Conservation (phyloP, 495 filamentous ascomycete species). For the Penicillium pulvis region DNA sequence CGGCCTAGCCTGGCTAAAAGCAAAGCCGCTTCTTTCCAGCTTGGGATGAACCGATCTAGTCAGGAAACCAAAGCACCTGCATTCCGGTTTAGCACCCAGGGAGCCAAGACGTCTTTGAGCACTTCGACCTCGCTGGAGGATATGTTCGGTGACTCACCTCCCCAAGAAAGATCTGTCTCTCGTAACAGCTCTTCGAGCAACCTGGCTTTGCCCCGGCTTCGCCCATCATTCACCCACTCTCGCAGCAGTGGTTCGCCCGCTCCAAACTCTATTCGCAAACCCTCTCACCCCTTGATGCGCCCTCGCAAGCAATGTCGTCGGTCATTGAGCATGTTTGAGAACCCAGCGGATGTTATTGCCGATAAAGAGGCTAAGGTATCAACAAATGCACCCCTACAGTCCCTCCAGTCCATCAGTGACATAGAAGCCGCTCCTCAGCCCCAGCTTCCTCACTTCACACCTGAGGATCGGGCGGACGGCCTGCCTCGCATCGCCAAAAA, state of each 20-base stretch:
- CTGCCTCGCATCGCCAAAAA: constrained; percentile 83
- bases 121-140: constrained; percentile 70
- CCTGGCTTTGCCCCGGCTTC: constrained; percentile 55
- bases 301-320: constrained; percentile 86
- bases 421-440: constrained; percentile 68
- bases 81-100: constrained; percentile 73
- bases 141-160: constrained; percentile 78
- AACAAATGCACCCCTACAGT: constrained; percentile 57
- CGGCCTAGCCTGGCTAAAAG: constrained; percentile 45
- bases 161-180: constrained; percentile 57
- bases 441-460: constrained; percentile 80
- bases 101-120: constrained; percentile 52
- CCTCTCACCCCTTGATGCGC: constrained; percentile 69
- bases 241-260: constrained; percentile 72
- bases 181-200: constrained; percentile 35
- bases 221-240: constrained; percentile 60
- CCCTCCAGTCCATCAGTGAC: constrained; percentile 73
- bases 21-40: constrained; percentile 46
- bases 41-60: constrained; percentile 35
- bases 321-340: constrained; percentile 96
- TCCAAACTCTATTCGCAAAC: constrained; percentile 66
- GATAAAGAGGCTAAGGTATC: constrained; percentile 58
- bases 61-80: constrained; percentile 66
- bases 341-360: constrained; percentile 82
- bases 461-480: constrained; percentile 76